These are phyloP conservation scores for Rosa lucieae DNA, from an alignment of 306 rosid species.

Conservation along the genomic window DNA sequence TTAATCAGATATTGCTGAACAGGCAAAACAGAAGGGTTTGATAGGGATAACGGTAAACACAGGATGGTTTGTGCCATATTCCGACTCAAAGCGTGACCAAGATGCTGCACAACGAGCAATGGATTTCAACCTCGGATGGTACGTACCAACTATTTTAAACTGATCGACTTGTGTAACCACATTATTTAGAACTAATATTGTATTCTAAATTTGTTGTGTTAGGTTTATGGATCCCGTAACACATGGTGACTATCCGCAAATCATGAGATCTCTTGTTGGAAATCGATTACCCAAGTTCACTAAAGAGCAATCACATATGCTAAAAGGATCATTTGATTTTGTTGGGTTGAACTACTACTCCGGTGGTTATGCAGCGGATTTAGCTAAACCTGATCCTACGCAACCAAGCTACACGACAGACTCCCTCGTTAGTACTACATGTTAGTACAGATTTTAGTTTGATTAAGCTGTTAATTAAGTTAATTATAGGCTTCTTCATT, in stretches of 20 bases:
- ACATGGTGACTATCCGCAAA: slow-evolving; percentile 52
- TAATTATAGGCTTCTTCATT: neutral
- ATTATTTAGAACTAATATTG: neutral
- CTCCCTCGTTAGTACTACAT: slow-evolving; percentile 22
- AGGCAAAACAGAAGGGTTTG: slow-evolving; percentile 26
- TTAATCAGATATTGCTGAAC: neutral
- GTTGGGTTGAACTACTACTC: slow-evolving; percentile 59
- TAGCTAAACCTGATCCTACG: neutral
- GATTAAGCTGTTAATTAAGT: neutral
- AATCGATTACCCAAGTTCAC: slow-evolving; percentile 54
- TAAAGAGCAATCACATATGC: slow-evolving; percentile 36
- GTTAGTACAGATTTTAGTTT: slow-evolving; percentile 20
- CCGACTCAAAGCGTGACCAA: neutral
- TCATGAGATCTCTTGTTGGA: slow-evolving; percentile 47
- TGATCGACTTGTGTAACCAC: neutral
- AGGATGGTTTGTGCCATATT: slow-evolving; percentile 16
- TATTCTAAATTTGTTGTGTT: neutral
- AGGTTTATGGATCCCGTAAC: slow-evolving; percentile 59
- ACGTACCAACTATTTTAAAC: neutral
- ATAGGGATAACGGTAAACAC: slow-evolving; percentile 27
- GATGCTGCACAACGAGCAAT: slow-evolving; percentile 19
- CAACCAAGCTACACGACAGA: slow-evolving; percentile 35
- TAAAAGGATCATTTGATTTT: slow-evolving; percentile 59
- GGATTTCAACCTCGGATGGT: slow-evolving; percentile 34
- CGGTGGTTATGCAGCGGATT: slow-evolving; percentile 34